Evolutionary conservation across 768 basidiomycete species (phyloP).

Genomic region (Russula ochroleuca): DNA sequence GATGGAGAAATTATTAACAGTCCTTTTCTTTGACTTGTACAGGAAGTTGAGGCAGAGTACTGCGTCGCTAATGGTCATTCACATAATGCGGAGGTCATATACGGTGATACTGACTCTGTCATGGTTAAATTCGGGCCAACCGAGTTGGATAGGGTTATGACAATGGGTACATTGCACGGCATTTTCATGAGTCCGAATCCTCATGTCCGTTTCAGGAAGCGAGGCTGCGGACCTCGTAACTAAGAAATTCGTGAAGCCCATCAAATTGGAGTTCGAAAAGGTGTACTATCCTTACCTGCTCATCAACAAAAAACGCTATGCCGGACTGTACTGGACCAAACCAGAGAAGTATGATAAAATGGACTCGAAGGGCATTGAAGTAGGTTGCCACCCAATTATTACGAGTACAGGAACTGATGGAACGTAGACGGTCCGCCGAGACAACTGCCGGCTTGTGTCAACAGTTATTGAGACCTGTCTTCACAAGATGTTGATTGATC

Average conservation of each 20-base stretch:
- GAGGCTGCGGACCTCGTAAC: constrained; percentile 94
- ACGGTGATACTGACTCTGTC: constrained; percentile 98
- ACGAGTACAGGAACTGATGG: not conserved
- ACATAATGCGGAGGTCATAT: constrained; percentile 91
- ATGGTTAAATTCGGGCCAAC: constrained; percentile 96
- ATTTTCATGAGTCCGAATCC: constrained; percentile 6
- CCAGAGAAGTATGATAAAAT: constrained; percentile 97
- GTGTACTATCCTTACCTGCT: constrained; percentile 98
- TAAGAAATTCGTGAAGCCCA: constrained; percentile 85
- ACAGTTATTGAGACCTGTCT: constrained; percentile 98
- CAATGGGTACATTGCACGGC: constrained; percentile 56
- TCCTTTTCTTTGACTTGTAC: constrained; percentile 7
- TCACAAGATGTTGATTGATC: constrained; percentile 95
- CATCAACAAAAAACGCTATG: constrained; percentile 98
- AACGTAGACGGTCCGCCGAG: constrained; percentile 89
- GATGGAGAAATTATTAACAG: not conserved
- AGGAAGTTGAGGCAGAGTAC: constrained; percentile 90
- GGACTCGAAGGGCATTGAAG: constrained; percentile 99
- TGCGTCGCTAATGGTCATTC: constrained; percentile 77
- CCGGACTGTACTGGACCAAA: constrained; percentile 96
- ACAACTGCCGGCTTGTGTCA: constrained; percentile 97
- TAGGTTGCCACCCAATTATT: constrained; percentile 34
- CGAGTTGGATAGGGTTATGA: constrained; percentile 85
- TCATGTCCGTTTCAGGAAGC: constrained; percentile 50
- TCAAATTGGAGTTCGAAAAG: constrained; percentile 99